Conservation (phyloP, 768 basidiomycete species). For the Dentipellis sp. region DNA sequence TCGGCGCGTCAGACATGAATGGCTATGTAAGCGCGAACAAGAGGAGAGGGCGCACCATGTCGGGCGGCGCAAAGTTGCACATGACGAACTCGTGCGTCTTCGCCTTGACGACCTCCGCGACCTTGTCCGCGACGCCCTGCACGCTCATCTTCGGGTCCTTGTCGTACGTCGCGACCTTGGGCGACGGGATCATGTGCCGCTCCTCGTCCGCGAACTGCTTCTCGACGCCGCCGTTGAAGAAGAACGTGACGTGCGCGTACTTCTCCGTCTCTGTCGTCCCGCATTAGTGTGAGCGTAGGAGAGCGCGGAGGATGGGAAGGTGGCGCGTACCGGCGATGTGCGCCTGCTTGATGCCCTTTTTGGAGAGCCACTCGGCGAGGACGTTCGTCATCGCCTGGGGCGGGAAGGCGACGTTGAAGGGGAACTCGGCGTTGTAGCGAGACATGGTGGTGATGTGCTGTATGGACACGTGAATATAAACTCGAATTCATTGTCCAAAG, state of each 20-base stretch:
- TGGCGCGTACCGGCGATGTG: conserved; percentile 66
- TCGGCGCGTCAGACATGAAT: background rate
- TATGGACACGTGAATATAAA: background rate
- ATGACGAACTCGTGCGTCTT: conserved; percentile 81
- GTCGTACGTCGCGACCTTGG: conserved; percentile 93
- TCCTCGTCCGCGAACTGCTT: conserved; percentile 82
- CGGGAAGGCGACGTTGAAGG: conserved; percentile 88
- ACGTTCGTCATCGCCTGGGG: conserved; percentile 92
- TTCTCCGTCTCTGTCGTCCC: conserved; percentile 76
- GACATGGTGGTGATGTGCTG: conserved; percentile 93
- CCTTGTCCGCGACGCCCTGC: conserved; percentile 82
- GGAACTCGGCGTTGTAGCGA: conserved; percentile 83
- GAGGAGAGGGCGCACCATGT: conserved; percentile 55
- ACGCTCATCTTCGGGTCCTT: conserved; percentile 86
- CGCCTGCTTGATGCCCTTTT: conserved; percentile 72
- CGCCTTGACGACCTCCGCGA: conserved; percentile 72
- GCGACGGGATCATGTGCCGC: conserved; percentile 82
- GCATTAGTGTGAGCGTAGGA: background rate
- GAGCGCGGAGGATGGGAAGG: background rate
- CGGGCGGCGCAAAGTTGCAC: conserved; percentile 97
- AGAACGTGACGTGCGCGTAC: conserved; percentile 96
- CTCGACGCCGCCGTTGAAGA: conserved; percentile 96
- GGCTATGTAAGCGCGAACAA: background rate
- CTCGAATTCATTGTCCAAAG: background rate
- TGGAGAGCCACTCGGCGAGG: conserved; percentile 84